A percentile compares a stretch with the other conserved stretches of the same genome.
Conservation (phyloP, 164 flowering plant genomes). For the Vitis riparia region DNA sequence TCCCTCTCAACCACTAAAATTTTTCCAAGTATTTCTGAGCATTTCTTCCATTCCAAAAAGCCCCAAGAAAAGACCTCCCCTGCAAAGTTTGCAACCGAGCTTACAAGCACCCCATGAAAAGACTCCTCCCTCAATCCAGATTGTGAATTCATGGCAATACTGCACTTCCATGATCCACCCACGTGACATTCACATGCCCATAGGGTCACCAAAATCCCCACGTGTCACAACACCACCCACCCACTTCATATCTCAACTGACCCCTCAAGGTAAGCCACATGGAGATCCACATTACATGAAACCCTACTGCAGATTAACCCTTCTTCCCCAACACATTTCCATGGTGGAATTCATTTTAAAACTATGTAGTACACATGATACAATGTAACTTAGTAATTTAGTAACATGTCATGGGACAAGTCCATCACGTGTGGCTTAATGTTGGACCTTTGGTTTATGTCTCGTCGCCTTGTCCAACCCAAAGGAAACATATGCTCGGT, state of each 20-base stretch:
- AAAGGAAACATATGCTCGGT: constrained; percentile 33
- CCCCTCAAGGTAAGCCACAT: too few species aligned
- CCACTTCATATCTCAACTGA: neutral
- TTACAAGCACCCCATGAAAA: neutral
- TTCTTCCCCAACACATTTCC: too few species aligned
- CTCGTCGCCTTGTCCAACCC: constrained; percentile 14
- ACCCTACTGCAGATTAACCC: too few species aligned
- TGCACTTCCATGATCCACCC: neutral
- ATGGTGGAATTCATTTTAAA: too few species aligned
- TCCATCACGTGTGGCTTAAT: constrained; percentile 18
- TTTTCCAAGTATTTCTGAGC: too few species aligned
- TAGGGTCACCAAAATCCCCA: neutral
- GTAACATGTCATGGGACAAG: constrained; percentile 9
- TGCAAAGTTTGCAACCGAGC: too few species aligned
- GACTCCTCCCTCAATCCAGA: neutral
- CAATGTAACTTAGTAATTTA: constrained; percentile 4
- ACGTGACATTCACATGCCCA: neutral
- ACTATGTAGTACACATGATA: constrained; percentile 5
- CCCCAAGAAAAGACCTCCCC: too few species aligned
- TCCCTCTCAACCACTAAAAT: too few species aligned
- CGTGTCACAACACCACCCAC: neutral
- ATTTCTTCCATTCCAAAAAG: too few species aligned
- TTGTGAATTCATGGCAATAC: neutral
- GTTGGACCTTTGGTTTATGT: neutral
- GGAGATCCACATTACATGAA: too few species aligned